Evolutionary conservation across 805 yeast species (phyloP), one percentile per base, ranked within the genome.

Genomic region (Yamadazyma ubonensis): DNA sequence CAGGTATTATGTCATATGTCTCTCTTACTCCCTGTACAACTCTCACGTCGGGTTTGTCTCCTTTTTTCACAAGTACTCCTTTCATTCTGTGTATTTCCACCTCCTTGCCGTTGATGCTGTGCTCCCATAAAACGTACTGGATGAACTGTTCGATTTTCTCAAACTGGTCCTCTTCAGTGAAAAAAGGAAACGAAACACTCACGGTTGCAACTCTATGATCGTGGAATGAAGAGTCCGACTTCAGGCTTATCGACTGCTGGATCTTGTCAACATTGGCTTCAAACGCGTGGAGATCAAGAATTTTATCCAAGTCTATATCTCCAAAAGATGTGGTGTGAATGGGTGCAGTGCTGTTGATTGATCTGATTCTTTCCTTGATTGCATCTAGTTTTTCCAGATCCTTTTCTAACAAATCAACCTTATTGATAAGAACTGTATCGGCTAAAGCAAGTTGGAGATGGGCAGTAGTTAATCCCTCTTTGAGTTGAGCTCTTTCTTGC

Each of bases 1-100:
- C 67, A 10, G 76, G 79, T 3, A 82, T 71, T 2, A 87, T 68
- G 46, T 93, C 99, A 60, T 88, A 93, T 0, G 96, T 88, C 40
- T 89, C 93, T 44, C 98, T 71, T 0, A 93, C 99, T 9, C 95
- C 98, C 58, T 93, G 99, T 8, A 93, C 63, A 6, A 89, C 85
- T 47, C 76, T 72, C 16, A 73, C 79, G 7, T 52, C 57, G 27
- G 22, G 27, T 2, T n/a, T 5, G 5, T 19, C 19, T n/a, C 12
- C 25, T 4, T 58, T 50, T 2, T 42, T 38, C 45, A 81, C 73
- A 6, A 89, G 47, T 7, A 86, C 59, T 1, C 96, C 98, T 57
- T 93, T 93, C 2, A 84, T 66, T 46, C 98, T 66, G 50, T 89
- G 96, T 2, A 93, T 71, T 45, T 88, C 96, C 3, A 78, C 71